Evolutionary conservation across 306 rosid genomes (phyloP).

Genomic region (Glycine soja): DNA sequence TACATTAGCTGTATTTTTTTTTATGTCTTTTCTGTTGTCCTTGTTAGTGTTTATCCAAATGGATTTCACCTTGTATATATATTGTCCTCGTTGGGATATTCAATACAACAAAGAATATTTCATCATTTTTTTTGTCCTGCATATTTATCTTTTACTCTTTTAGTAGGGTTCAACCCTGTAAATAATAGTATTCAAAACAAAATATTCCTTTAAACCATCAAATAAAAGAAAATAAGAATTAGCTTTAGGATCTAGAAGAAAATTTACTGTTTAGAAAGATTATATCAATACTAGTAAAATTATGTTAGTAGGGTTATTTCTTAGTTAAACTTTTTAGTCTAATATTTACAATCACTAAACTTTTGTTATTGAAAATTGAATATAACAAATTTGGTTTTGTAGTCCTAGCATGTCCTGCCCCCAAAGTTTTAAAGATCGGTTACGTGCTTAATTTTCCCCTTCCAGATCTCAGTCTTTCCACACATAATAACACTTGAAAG

Average conservation of each 20-base stretch:
- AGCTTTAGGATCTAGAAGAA: not conserved
- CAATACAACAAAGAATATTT: too few relatives aligned
- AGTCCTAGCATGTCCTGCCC: not conserved
- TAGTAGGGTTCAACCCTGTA: not conserved
- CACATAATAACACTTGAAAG: constrained; percentile 26
- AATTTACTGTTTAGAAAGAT: too few relatives aligned
- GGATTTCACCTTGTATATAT: too few relatives aligned
- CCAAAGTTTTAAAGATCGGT: not conserved
- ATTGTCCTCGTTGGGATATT: too few relatives aligned
- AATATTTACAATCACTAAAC: not conserved
- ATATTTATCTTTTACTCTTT: too few relatives aligned
- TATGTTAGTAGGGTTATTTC: not conserved
- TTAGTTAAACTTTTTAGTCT: not conserved
- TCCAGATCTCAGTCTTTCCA: constrained; percentile 7
- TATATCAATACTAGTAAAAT: not conserved
- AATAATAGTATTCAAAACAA: not conserved
- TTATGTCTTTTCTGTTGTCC: too few relatives aligned
- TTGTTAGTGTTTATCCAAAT: too few relatives aligned
- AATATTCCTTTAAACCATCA: not conserved
- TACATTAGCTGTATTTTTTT: too few relatives aligned
- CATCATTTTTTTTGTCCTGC: too few relatives aligned
- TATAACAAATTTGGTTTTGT: not conserved
- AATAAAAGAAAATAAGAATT: not conserved
- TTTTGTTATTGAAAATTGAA: not conserved
- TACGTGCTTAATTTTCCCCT: constrained; percentile 21